Percentiles rank a stretch among this genome's conserved stretches.
phyloP scores from a whole-genome alignment of 1,139 yeast genomes.

The Lodderomyces oxycetoniae region DNA sequence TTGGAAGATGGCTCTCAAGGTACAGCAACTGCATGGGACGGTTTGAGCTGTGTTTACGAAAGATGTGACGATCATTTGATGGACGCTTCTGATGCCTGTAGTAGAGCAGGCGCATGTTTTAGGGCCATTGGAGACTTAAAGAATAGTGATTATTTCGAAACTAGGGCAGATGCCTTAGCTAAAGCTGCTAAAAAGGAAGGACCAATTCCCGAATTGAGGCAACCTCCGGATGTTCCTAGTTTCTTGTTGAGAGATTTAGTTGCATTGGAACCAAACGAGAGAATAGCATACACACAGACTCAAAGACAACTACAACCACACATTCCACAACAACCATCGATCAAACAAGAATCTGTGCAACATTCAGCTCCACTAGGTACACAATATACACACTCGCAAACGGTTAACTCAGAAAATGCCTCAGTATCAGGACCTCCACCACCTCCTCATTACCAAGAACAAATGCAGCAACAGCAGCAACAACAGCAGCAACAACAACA shows the following conservation, averaged over 20 bases:
- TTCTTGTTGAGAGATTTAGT: conserved; percentile 45
- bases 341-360: conserved; percentile 8
- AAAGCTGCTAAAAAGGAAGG: conserved; percentile 41
- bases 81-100: conserved; percentile 59
- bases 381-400: conserved; percentile 12
- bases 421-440: conserved; percentile 12
- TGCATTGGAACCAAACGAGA: conserved; percentile 38
- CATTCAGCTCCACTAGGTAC: conserved; percentile 9
- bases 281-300: conserved; percentile 36
- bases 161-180: conserved; percentile 37
- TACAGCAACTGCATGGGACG: conserved; percentile 63
- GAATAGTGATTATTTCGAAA: conserved; percentile 37
- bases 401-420: conserved; percentile 10
- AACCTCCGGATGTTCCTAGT: conserved; percentile 49
- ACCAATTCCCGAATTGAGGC: conserved; percentile 41
- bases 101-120: conserved; percentile 48
- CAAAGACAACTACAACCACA: conserved; percentile 12
- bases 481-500: conserved; percentile 10
- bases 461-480: conserved; percentile 14
- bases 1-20: conserved; percentile 47
- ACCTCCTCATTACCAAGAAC: conserved; percentile 13
- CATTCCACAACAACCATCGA: conserved; percentile 7
- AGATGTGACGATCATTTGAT: conserved; percentile 55
- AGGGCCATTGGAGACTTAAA: conserved; percentile 44
- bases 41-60: conserved; percentile 59